Base-by-base conservation (phyloP, 345 rosid genomes). In the Trapa bicornis region DNA sequence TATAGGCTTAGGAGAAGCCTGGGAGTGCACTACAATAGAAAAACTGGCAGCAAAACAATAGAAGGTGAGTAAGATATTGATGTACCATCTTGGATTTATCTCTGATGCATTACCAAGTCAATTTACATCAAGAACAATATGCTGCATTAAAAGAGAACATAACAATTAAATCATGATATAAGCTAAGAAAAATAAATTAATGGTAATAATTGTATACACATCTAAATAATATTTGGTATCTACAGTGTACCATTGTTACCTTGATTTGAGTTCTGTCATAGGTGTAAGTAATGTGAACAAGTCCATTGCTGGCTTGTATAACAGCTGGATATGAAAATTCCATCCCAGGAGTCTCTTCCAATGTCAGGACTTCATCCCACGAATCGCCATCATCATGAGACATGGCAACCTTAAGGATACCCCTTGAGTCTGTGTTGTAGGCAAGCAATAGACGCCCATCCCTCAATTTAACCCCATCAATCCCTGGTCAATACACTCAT, bases 321-420 rank as follows among this genome's bases (percentile, higher is more conserved):
- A 86, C 94, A 10, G 95, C 91, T 0, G 96, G 95, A 70, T 94
- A 90, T 2, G 97, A 94, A 71, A 90, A 94, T 66, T 94, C 95
- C 97, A 88, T 86, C 54, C 69, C 89, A 22, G 56, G 47, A n/a
- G 79, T 69, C 6, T 89, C 87, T 73, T 89, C 96, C 58, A 91
- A 71, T 0, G 89, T 87, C 66, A 84, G 66, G 71, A 76, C 84
- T 73, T 94, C 87, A 38, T 72, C 65, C 99, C 92, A 94, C 3
- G 89, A 78, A 74, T 87, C 86, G 47, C 95, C 95, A 11, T 94
- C 95, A 75, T 94, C 89, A 22, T 66, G 35, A 29, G 96, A 91
- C 43, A 81, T 54, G 61, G 89, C 89, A 67, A 94, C 81, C 75
- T 89, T 91, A 73, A 94, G 96, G 70, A 80, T 81, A 38, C 89